These are phyloP conservation scores for Paraconiothyrium brasiliense DNA, from an alignment of 2,329 filamentous ascomycete genomes.

Conservation along the genomic window DNA sequence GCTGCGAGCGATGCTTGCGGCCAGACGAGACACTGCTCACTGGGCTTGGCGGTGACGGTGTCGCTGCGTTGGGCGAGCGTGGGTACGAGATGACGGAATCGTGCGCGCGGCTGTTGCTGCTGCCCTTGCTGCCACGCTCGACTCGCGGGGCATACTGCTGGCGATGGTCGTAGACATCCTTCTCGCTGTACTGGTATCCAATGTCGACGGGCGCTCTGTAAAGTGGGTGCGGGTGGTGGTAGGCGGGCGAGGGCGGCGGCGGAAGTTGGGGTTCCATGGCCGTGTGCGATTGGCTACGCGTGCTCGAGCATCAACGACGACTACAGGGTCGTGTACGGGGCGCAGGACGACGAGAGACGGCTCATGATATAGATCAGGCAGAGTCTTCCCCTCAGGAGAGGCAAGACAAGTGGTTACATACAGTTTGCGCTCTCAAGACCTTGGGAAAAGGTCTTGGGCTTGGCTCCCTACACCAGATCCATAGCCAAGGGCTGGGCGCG, in stretches of 20 bases:
- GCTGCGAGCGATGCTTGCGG: slow-evolving; percentile 27
- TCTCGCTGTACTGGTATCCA: slow-evolving; percentile 36
- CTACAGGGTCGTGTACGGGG: slow-evolving; percentile 27
- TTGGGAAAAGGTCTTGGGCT: slow-evolving; percentile 44
- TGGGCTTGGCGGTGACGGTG: slow-evolving; percentile 46
- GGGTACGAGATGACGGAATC: slow-evolving; percentile 52
- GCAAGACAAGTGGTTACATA: slow-evolving; percentile 45
- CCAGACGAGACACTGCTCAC: slow-evolving; percentile 40
- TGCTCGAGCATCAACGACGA: slow-evolving; percentile 38
- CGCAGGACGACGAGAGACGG: slow-evolving; percentile 32
- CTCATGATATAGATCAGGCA: slow-evolving; percentile 46
- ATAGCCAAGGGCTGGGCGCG: slow-evolving; percentile 38
- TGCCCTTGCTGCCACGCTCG: slow-evolving; percentile 36
- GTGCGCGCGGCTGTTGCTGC: slow-evolving; percentile 36
- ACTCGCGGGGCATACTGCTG: slow-evolving; percentile 25
- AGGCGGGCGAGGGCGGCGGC: slow-evolving; percentile 37
- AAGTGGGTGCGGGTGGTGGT: slow-evolving; percentile 20
- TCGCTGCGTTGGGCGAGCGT: slow-evolving; percentile 40
- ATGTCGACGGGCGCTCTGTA: slow-evolving; percentile 23
- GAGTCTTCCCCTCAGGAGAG: slow-evolving; percentile 45
- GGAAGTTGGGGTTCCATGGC: slow-evolving; percentile 46
- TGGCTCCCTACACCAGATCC: slow-evolving; percentile 34
- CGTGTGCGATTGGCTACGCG: slow-evolving; percentile 37
- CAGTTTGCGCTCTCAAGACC: slow-evolving; percentile 41
- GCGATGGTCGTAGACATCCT: slow-evolving; percentile 29